These are phyloP conservation scores for Echium plantagineum DNA, from an alignment of 257 asterid genomes.

Conservation along the genomic window DNA sequence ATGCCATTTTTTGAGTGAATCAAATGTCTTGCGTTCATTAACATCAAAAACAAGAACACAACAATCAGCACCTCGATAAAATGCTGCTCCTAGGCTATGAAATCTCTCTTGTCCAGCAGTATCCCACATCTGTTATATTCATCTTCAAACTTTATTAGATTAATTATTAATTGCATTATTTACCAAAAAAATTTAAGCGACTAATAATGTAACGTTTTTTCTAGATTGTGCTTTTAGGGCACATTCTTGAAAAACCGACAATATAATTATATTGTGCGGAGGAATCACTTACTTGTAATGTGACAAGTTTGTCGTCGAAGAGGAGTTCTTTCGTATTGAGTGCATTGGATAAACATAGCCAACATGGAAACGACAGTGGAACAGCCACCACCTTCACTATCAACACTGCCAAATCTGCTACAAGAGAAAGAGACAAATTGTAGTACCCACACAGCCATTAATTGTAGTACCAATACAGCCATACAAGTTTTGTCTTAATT, in stretches of 20 bases:
- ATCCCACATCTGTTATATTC: conserved; percentile 72
- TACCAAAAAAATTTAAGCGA: neutral
- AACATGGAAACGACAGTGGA: too few relatives aligned
- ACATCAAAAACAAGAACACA: conserved; percentile 35
- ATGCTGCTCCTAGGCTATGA: conserved; percentile 73
- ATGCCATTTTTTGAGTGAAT: conserved; percentile 75
- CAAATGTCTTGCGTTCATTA: conserved; percentile 53
- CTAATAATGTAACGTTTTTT: too few relatives aligned
- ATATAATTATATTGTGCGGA: neutral
- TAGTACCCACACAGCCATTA: too few relatives aligned
- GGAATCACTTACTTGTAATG: conserved; percentile 55
- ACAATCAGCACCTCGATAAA: conserved; percentile 92
- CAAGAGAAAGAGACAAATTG: too few relatives aligned
- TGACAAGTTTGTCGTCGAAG: conserved; percentile 51
- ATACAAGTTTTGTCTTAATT: too few relatives aligned
- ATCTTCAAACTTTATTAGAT: neutral
- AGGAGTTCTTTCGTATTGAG: conserved; percentile 54
- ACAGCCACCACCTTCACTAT: too few relatives aligned
- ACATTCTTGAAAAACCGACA: too few relatives aligned
- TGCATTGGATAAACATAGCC: too few relatives aligned
- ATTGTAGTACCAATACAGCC: too few relatives aligned
- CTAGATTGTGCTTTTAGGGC: too few relatives aligned
- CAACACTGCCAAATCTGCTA: too few relatives aligned
- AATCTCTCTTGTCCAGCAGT: conserved; percentile 94
- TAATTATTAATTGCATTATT: neutral